phyloP scores from a whole-genome alignment of 148 eudicot species.

The Vaccinium vitisidaea region DNA sequence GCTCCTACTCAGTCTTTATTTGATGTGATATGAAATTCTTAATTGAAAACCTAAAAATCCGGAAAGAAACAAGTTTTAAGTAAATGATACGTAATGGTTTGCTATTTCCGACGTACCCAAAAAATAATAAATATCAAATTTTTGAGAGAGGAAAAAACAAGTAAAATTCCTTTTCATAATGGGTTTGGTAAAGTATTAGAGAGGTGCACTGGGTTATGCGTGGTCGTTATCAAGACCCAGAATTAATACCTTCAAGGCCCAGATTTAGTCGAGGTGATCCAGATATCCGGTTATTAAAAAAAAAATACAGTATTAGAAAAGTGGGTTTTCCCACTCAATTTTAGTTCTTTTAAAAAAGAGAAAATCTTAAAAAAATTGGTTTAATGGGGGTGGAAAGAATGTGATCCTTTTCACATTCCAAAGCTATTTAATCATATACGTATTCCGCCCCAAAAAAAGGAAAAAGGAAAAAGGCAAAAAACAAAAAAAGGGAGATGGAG shows the following conservation, averaged over 20 bases:
- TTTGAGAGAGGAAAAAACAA: background rate
- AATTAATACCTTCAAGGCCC: too few species aligned
- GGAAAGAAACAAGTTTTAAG: background rate
- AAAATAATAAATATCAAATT: background rate
- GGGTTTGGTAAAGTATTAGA: conserved; percentile 1
- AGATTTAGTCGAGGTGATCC: too few species aligned
- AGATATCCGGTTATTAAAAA: too few species aligned
- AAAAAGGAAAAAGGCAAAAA: background rate
- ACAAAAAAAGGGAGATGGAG: background rate
- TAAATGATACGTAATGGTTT: background rate
- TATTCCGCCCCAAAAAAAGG: background rate
- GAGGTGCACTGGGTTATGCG: background rate
- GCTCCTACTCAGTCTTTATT: too few species aligned
- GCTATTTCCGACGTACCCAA: background rate
- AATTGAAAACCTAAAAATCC: too few species aligned
- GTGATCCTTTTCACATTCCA: background rate
- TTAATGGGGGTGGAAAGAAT: background rate
- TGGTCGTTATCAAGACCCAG: too few species aligned
- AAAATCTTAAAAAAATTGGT: background rate
- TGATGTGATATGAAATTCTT: too few species aligned
- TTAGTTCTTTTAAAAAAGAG: background rate
- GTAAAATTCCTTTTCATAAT: background rate
- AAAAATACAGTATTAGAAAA: background rate
- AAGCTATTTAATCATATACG: background rate
- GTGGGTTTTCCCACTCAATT: background rate